phyloP scores from a whole-genome alignment of 108 stramenopile species.

The Mayamaea pseudoterrestris region DNA sequence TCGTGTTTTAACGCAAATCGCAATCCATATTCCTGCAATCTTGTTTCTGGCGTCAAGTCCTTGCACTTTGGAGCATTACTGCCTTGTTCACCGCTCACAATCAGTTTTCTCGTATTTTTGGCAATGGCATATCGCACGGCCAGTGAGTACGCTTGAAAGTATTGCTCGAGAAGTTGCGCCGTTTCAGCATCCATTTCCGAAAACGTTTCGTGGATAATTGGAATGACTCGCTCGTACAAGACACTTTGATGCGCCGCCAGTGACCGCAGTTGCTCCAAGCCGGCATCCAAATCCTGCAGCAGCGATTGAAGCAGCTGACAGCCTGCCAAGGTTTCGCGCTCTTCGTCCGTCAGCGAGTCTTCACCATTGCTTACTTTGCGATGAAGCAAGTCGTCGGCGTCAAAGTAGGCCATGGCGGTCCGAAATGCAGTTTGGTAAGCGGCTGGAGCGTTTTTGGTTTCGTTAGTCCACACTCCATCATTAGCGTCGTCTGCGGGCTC shows the following conservation, averaged over 20 bases:
- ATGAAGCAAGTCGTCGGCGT: conserved; percentile 63
- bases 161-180: conserved; percentile 44
- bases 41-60: conserved; percentile 38
- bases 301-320: conserved; percentile 72
- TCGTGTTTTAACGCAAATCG: conserved; percentile 21
- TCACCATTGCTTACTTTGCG: conserved; percentile 29
- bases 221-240: conserved; percentile 57
- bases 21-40: conserved; percentile 69
- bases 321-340: conserved; percentile 78
- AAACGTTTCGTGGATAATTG: conserved; percentile 72
- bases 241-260: conserved; percentile 72
- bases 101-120: conserved; percentile 52
- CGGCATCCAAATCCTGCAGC: conserved; percentile 72
- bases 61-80: conserved; percentile 19
- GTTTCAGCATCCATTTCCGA: conserved; percentile 75
- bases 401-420: conserved; percentile 67
- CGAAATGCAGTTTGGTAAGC: conserved; percentile 53
- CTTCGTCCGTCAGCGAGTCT: conserved; percentile 63
- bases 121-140: conserved; percentile 72
- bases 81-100: conserved; percentile 34
- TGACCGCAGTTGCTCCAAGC: conserved; percentile 38
- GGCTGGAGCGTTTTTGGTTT: conserved; percentile 40
- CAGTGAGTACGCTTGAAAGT: conserved; percentile 60
- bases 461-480: conserved; percentile 25
- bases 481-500: conserved; percentile 6